A percentile compares a stretch with the other conserved stretches of the same genome.
These are phyloP conservation scores for Millerago galiae DNA, from an alignment of 805 yeast genomes.

Conservation along the genomic window DNA sequence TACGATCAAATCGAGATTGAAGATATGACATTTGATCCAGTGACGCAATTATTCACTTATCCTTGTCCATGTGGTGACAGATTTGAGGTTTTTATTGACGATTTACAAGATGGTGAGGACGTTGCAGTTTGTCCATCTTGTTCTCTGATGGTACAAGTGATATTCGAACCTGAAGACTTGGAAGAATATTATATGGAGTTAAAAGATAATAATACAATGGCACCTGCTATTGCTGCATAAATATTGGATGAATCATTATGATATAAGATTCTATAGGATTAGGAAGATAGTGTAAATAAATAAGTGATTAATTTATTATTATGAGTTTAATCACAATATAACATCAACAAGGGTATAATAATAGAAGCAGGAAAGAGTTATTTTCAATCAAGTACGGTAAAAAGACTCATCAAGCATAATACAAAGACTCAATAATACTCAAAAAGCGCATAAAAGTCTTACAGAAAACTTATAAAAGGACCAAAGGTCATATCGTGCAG, in stretches of 20 bases:
- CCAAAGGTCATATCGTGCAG: too few species aligned
- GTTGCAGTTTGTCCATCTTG: slow-evolving; percentile 97
- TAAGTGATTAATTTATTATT: too few species aligned
- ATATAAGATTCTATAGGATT: neutral
- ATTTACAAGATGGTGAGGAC: slow-evolving; percentile 83
- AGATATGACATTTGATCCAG: slow-evolving; percentile 87
- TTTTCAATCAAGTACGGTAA: too few species aligned
- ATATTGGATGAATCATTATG: too few species aligned
- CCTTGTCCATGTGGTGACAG: slow-evolving; percentile 99
- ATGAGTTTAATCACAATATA: too few species aligned
- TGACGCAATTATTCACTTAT: slow-evolving; percentile 76
- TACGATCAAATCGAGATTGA: slow-evolving; percentile 97
- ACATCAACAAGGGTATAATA: too few species aligned
- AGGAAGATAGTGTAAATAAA: too few species aligned
- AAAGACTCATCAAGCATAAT: too few species aligned
- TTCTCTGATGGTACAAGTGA: slow-evolving; percentile 85
- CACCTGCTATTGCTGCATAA: slow-evolving; percentile 18
- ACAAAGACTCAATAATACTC: too few species aligned
- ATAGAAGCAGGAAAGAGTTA: too few species aligned
- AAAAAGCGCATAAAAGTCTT: too few species aligned
- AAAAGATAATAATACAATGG: slow-evolving; percentile 16
- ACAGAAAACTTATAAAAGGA: too few species aligned
- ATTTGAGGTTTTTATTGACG: slow-evolving; percentile 81
- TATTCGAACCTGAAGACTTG: slow-evolving; percentile 62
- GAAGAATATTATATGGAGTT: slow-evolving; percentile 35